Base-by-base conservation (phyloP, 2,329 filamentous ascomycete genomes). In the Talaromyces pinophilus region DNA sequence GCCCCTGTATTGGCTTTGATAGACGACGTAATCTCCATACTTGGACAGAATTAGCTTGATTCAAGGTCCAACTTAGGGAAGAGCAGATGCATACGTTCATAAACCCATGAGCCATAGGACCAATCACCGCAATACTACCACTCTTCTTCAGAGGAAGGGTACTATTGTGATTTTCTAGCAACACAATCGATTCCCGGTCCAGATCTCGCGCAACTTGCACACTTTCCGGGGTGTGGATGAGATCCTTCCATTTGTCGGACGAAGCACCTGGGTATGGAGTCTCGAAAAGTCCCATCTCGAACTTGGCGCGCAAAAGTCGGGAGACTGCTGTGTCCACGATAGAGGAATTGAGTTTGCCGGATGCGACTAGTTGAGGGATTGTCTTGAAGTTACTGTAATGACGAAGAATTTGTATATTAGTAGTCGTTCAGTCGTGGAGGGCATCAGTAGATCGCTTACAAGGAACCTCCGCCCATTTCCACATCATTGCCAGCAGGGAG, bases 401-500 rank as follows among this genome's bases (percentile, higher is more conserved):
- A 30, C 46, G 74, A 67, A 33, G 2, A 10, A 52, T 22, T 5
- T 5, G 10, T 38, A 35, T 35, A 59, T 64, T 11, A 65, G 46
- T 19, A 61, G 5, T 8, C 28, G 4, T 17, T 10, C 22, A 3
- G n/a, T n/a, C 28, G 25, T 55, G 17, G 7, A 22, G 44, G 15
- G 33, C 28, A n/a, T n/a, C 17, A 25, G 2, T 46, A 38, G 19
- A 25, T n/a, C 3, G 48, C 76, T 69, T 69, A 78, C 76, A 86
- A 92, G 22, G 87, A 89, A 22, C 90, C 90, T 46, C 90, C 90
- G 13, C 90, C 90, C 90, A 92, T 92, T 72, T 92, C 90, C 13
- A 90, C 74, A 54, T 92, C 90, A 60, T 87, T 90, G 2, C 90
- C 90, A 4, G 89, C 88, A 0, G 87, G 86, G 4, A 92, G 82